These are phyloP conservation scores for Telfairia occidentalis DNA, from an alignment of 331 rosid species.

Conservation along the genomic window DNA sequence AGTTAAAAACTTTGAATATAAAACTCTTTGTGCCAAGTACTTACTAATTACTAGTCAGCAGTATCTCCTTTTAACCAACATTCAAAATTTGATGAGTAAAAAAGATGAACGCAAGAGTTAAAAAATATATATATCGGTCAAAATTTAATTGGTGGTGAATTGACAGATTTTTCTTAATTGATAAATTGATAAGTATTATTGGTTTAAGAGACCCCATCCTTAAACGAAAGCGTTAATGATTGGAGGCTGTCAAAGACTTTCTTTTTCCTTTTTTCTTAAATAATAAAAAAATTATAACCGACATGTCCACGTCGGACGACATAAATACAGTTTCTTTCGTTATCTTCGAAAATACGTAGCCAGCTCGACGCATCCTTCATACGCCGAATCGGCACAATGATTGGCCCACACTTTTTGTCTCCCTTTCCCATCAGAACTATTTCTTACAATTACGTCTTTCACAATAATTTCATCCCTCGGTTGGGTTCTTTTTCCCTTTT, in stretches of 20 bases:
- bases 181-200: no score
- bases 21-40: no score
- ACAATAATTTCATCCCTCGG: not conserved
- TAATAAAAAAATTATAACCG: conserved; percentile 25
- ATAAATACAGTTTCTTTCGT: conserved; percentile 10
- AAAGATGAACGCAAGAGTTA: no score
- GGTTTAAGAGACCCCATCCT: no score
- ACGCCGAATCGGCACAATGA: conserved; percentile 15
- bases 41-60: no score
- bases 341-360: conserved; percentile 29
- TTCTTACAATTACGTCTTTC: not conserved
- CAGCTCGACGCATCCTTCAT: conserved; percentile 24
- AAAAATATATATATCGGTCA: no score
- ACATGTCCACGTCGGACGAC: conserved; percentile 34
- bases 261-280: not conserved
- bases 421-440: not conserved
- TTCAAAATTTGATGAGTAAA: no score
- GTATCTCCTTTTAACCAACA: no score
- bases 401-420: conserved; percentile 20
- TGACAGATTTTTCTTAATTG: no score
- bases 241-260: not conserved
- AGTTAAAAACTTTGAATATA: no score
- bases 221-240: not conserved
- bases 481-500: not conserved
- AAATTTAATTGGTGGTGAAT: no score